Percentiles rank a stretch among this genome's conserved stretches.
Evolutionary conservation across 139 green algal species (phyloP).

Genomic region (Raphidocelis subcapitata): DNA sequence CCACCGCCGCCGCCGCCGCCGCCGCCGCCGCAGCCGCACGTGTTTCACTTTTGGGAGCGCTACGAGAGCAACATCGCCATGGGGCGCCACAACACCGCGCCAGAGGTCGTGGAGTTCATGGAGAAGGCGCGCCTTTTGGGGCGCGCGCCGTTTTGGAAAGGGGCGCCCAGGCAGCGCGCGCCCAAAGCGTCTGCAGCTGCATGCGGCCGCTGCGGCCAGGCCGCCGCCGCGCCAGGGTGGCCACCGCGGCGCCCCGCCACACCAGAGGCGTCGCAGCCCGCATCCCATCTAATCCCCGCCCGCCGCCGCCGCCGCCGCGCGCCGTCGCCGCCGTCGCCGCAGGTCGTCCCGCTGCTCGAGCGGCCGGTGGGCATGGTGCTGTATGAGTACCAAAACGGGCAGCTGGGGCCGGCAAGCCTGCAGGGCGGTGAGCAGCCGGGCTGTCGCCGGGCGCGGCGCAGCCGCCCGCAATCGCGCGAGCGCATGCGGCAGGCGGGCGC

Average conservation of each 20-base stretch:
- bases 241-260: no score
- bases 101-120: conserved; percentile 55
- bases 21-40: conserved; percentile 26
- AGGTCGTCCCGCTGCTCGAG: conserved; percentile 49
- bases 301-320: no score
- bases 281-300: no score
- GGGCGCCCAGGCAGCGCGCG: neutral
- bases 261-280: no score
- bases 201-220: no score
- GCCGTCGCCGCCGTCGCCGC: neutral
- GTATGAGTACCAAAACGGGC: conserved; percentile 68
- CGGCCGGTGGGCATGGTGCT: conserved; percentile 65
- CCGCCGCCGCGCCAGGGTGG: no score
- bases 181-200: no score
- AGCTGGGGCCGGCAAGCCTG: conserved; percentile 49
- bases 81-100: conserved; percentile 49
- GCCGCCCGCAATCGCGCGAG: neutral
- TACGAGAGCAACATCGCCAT: conserved; percentile 60
- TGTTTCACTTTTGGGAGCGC: conserved; percentile 76
- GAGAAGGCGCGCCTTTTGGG: conserved; percentile 36
- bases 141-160: neutral
- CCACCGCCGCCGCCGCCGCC: neutral
- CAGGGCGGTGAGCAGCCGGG: conserved; percentile 45
- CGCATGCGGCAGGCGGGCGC: neutral
- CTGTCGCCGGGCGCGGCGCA: no score